Evolutionary conservation across 768 basidiomycete genomes (phyloP).

Genomic region (Scleroderma citrinum): DNA sequence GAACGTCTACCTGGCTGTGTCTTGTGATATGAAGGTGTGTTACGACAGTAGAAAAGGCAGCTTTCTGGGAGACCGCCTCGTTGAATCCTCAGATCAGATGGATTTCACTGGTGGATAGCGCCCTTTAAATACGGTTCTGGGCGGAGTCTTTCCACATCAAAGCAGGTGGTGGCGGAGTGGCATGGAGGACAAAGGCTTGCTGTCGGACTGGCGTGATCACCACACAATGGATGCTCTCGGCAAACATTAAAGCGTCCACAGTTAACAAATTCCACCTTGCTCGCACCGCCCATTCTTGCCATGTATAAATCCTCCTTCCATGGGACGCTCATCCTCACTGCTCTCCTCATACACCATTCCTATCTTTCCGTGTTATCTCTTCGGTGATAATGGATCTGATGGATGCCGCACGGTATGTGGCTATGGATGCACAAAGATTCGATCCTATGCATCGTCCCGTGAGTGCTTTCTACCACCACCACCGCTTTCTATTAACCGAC

Average conservation of each 20-base stretch:
- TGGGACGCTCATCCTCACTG: conserved; percentile 19
- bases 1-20: conserved; percentile 13
- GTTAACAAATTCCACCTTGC: conserved; percentile 11
- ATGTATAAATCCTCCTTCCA: conserved; percentile 19
- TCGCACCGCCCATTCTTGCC: conserved; percentile 20
- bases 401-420: conserved; percentile 18
- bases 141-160: conserved; percentile 10
- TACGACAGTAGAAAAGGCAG: conserved; percentile 9
- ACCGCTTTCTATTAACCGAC: conserved; percentile 16
- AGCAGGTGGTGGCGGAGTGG: conserved; percentile 11
- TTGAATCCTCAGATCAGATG: conserved; percentile 3
- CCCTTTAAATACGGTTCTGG: conserved; percentile 2
- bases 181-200: conserved; percentile 16
- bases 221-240: conserved; percentile 13
- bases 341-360: conserved; percentile 21
- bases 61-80: conserved; percentile 9
- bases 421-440: conserved; percentile 30
- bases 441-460: conserved; percentile 27
- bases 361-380: conserved; percentile 22
- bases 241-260: conserved; percentile 16
- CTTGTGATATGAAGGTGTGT: conserved; percentile 18
- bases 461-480: conserved; percentile 11
- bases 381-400: conserved; percentile 23
- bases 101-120: conserved; percentile 8
- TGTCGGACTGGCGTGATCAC: conserved; percentile 7